phyloP scores from a whole-genome alignment of 139 green algal species.

The Picochlorum sp. region DNA sequence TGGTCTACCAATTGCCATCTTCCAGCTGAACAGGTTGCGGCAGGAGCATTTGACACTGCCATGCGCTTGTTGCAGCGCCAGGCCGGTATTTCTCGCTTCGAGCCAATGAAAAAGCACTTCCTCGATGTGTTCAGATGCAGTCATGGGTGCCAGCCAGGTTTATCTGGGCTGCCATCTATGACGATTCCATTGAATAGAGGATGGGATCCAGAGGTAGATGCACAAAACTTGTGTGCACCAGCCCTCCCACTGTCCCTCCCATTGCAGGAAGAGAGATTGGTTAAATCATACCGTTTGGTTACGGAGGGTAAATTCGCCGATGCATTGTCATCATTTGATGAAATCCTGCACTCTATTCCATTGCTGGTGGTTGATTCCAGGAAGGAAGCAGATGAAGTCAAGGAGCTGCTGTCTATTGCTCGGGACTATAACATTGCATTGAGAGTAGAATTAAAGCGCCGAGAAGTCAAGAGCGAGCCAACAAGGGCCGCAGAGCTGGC shows the following conservation, averaged over 20 bases:
- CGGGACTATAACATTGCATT: slow-evolving; percentile 89
- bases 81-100: slow-evolving; percentile 85
- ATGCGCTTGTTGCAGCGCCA: slow-evolving; percentile 85
- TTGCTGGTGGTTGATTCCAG: slow-evolving; percentile 82
- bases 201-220: slow-evolving; percentile 48
- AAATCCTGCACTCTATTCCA: slow-evolving; percentile 81
- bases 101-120: slow-evolving; percentile 76
- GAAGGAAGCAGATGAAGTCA: slow-evolving; percentile 89
- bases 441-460: slow-evolving; percentile 84
- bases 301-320: slow-evolving; percentile 98
- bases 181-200: slow-evolving; percentile 59
- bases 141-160: slow-evolving; percentile 51
- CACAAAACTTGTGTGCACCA: slow-evolving; percentile 53
- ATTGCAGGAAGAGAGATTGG: slow-evolving; percentile 53
- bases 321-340: slow-evolving; percentile 70
- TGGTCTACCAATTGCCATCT: slow-evolving; percentile 78
- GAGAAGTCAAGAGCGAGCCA: slow-evolving; percentile 66
- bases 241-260: slow-evolving; percentile 66
- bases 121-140: slow-evolving; percentile 71
- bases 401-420: slow-evolving; percentile 88
- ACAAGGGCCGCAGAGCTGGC: slow-evolving; percentile 81
- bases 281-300: slow-evolving; percentile 82
- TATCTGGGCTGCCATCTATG: slow-evolving; percentile 54
- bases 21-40: slow-evolving; percentile 73
- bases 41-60: slow-evolving; percentile 77